These are phyloP conservation scores for Rhodotorula toruloides DNA, from an alignment of 768 basidiomycete species.

Conservation along the genomic window DNA sequence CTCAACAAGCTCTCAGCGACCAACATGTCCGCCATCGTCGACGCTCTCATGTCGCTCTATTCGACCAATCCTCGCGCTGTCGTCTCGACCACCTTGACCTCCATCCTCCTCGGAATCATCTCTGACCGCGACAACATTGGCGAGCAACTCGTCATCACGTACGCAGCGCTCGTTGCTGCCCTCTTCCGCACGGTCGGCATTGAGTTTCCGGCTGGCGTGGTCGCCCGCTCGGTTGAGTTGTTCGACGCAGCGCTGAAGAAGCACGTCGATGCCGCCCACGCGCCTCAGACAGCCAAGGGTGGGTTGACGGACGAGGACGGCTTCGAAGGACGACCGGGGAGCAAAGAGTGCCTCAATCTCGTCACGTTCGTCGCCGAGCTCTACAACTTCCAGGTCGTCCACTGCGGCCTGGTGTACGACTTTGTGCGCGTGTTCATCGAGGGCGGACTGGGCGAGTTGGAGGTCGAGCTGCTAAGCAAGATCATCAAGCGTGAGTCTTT, in stretches of 20 bases:
- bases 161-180: conserved; percentile 35
- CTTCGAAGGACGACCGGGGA: conserved; percentile 46
- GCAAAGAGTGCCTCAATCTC: conserved; percentile 86
- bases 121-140: conserved; percentile 39
- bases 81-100: conserved; percentile 25
- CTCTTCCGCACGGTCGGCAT: conserved; percentile 30
- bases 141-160: conserved; percentile 37
- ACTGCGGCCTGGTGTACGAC: conserved; percentile 83
- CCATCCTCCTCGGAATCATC: conserved; percentile 37
- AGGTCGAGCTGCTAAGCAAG: conserved; percentile 80
- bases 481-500: conserved; percentile 62
- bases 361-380: conserved; percentile 81
- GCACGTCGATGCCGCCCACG: not conserved
- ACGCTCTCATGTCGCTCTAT: conserved; percentile 30
- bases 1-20: conserved; percentile 40
- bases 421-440: conserved; percentile 70
- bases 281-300: not conserved
- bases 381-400: conserved; percentile 93
- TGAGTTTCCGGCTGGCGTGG: conserved; percentile 35
- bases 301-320: not conserved
- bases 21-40: conserved; percentile 37
- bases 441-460: conserved; percentile 61
- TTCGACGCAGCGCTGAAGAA: conserved; percentile 27
- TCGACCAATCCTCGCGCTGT: conserved; percentile 34
- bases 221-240: conserved; percentile 14